Conservation (phyloP, 345 rosid species). For the Gossypioides kirkii region DNA sequence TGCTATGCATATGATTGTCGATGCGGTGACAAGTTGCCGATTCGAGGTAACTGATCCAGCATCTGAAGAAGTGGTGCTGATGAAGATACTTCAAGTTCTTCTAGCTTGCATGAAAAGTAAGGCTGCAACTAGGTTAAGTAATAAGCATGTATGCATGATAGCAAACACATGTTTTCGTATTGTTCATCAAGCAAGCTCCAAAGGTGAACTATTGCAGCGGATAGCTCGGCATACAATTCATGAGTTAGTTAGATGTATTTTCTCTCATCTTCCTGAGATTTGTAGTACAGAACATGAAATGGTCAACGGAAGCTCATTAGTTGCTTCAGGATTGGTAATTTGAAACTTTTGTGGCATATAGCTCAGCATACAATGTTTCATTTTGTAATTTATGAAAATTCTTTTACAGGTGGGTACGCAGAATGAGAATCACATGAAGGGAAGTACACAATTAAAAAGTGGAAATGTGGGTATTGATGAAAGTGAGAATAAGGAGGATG, state of each 20-base stretch:
- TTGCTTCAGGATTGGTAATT: slow-evolving; percentile 32
- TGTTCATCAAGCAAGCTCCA: slow-evolving; percentile 68
- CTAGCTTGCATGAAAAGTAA: slow-evolving; percentile 73
- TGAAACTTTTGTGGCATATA: background rate
- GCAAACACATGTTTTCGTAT: slow-evolving; percentile 68
- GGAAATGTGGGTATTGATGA: slow-evolving; percentile 33
- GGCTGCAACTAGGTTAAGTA: slow-evolving; percentile 55
- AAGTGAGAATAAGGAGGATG: slow-evolving; percentile 27
- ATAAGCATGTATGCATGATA: slow-evolving; percentile 64
- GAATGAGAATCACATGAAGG: slow-evolving; percentile 31
- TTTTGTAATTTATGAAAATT: slow-evolving; percentile 13
- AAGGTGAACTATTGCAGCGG: slow-evolving; percentile 69
- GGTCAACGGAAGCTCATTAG: slow-evolving; percentile 21
- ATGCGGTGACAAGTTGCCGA: slow-evolving; percentile 64
- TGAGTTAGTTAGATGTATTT: slow-evolving; percentile 66
- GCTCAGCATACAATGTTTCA: background rate
- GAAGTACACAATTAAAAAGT: slow-evolving; percentile 39
- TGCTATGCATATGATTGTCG: slow-evolving; percentile 60
- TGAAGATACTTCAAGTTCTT: slow-evolving; percentile 84
- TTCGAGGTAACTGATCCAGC: slow-evolving; percentile 76
- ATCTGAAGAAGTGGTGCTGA: slow-evolving; percentile 71
- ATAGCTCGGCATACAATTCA: slow-evolving; percentile 75
- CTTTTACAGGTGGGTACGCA: slow-evolving; percentile 37
- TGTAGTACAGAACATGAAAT: slow-evolving; percentile 16
- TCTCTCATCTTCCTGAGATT: slow-evolving; percentile 54